Evolutionary conservation across 2,329 filamentous ascomycete genomes (phyloP), one percentile per base, ranked within the genome.

Genomic region (Coleophoma crateriformis): DNA sequence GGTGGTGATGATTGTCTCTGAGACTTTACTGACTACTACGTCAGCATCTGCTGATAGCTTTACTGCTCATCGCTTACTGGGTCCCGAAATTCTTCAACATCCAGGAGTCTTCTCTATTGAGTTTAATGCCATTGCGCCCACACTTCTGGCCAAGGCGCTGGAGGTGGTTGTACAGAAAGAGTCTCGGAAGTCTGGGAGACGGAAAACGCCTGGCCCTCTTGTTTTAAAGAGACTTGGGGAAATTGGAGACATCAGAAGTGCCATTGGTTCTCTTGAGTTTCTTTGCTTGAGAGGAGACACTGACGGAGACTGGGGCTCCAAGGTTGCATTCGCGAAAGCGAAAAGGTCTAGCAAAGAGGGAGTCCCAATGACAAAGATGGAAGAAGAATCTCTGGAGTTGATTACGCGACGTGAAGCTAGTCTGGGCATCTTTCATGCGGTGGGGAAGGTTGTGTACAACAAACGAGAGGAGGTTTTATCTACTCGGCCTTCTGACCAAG

Each of bases 371-470:
- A 96, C 90, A 0, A 78, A 79, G 53, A 84, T 86, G 61, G 94
- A 97, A 66, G 75, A 81, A 51, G 86, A 95, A 54, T 91, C 84
- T 5, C 68, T 97, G 10, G 82, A 90, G 61, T 73, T 94, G 51
- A 81, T 97, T 19, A 90, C 88, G 1, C 89, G 91, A 61, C 81
- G 94, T 49, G 94, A 97, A 69, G 85, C 88, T 14, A 96, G 86
- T 54, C 74, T 99, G 3, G 94, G 92, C 1, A 90, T 99, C 46
- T 99, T 99, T 63, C 94, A 99, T 66, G 90, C 94, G 0, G 88
- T 97, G 12, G 94, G 92, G 3, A 96, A 94, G 64, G 88, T 99
- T 2, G 85, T 97, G 1, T 95, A 97, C 71, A 99, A 99, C 71
- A 99, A 96, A 66, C 81, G 94, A 42, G 78, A 87, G 19, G 82